Percentiles rank a stretch among this genome's conserved stretches.
Evolutionary conservation across 495 filamentous ascomycete genomes (phyloP).

Genomic region (Hypoxylon crocopeplum): DNA sequence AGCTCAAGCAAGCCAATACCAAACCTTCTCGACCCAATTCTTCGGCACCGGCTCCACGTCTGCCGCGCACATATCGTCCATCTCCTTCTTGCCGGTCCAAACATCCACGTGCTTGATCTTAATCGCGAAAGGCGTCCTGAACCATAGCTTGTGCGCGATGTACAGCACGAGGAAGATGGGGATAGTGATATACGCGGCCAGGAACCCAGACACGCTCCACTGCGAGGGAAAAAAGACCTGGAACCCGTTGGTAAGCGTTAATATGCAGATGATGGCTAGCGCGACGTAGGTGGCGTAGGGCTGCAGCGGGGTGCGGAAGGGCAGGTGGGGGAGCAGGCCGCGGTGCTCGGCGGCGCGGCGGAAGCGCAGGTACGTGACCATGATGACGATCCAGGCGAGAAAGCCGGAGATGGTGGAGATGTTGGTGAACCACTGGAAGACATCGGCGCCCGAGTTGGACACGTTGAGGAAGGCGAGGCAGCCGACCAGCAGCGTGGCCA

Average conservation of each 20-base stretch:
- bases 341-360: conserved; percentile 48
- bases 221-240: conserved; percentile 47
- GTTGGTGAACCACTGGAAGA: conserved; percentile 68
- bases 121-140: conserved; percentile 41
- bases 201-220: conserved; percentile 48
- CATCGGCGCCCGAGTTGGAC: conserved; percentile 57
- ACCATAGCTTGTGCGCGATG: conserved; percentile 48
- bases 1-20: conserved; percentile 55
- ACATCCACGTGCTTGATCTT: conserved; percentile 50
- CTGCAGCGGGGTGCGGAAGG: conserved; percentile 49
- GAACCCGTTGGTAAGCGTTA: conserved; percentile 59
- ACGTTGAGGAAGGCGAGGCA: conserved; percentile 70
- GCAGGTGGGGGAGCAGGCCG: conserved; percentile 46
- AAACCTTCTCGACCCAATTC: conserved; percentile 51
- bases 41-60: conserved; percentile 47
- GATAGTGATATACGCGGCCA: conserved; percentile 58
- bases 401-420: conserved; percentile 57
- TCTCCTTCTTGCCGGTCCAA: conserved; percentile 57
- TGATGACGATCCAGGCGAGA: conserved; percentile 58
- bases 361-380: conserved; percentile 57
- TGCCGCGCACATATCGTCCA: conserved; percentile 52
- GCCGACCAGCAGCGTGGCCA: conserved; percentile 58
- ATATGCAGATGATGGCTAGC: conserved; percentile 45
- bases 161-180: conserved; percentile 52
- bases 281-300: conserved; percentile 50